Conservation (phyloP, 2,329 filamentous ascomycete species). For the Xylaria multiplex region DNA sequence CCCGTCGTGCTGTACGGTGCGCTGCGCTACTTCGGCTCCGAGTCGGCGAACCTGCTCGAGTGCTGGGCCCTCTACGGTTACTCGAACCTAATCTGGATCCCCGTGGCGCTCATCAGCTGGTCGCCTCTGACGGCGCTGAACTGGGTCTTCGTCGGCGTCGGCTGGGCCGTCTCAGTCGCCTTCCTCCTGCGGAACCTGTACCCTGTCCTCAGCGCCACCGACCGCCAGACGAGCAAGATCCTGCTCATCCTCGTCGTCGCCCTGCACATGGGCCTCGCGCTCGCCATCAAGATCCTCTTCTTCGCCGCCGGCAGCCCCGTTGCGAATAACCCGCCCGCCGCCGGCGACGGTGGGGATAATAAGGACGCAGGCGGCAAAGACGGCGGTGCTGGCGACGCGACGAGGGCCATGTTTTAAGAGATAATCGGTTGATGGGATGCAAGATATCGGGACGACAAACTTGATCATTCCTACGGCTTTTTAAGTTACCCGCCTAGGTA, state of each 20-base stretch:
- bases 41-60: conserved; percentile 91
- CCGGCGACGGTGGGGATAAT: conserved; percentile 25
- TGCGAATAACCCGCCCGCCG: conserved; percentile 43
- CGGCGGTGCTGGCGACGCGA: conserved; percentile 32
- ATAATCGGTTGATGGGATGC: neutral
- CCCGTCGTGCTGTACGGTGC: conserved; percentile 87
- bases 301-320: conserved; percentile 82
- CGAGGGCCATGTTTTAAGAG: conserved; percentile 36
- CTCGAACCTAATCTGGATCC: conserved; percentile 96
- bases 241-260: conserved; percentile 84
- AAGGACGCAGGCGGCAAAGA: conserved; percentile 38
- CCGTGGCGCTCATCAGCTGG: conserved; percentile 91
- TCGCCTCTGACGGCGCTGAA: conserved; percentile 87
- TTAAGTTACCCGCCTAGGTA: neutral
- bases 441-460: neutral
- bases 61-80: conserved; percentile 97
- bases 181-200: conserved; percentile 89
- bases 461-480: neutral
- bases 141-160: conserved; percentile 90
- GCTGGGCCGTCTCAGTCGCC: conserved; percentile 82
- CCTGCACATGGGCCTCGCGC: conserved; percentile 87
- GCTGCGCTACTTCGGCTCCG: conserved; percentile 94
- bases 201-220: conserved; percentile 91
- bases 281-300: conserved; percentile 97
- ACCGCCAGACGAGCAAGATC: conserved; percentile 89